A percentile compares a stretch with the other conserved stretches of the same genome.
phyloP scores from a whole-genome alignment of 2,329 filamentous ascomycete species.

The Aspergillus phoenicis region DNA sequence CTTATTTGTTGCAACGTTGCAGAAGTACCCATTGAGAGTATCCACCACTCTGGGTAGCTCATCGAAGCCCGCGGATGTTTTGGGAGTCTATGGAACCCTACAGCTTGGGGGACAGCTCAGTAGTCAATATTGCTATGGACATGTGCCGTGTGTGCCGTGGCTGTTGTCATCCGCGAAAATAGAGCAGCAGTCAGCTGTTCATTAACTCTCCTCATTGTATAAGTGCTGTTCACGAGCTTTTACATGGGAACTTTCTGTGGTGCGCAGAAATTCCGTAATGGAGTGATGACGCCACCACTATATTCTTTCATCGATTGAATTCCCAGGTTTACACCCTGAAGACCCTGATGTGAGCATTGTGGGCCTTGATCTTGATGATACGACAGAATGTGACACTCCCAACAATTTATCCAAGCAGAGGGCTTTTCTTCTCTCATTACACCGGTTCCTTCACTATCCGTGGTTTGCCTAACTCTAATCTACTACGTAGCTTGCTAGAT shows the following conservation, averaged over 20 bases:
- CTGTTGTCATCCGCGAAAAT: neutral
- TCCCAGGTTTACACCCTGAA: conserved; percentile 1
- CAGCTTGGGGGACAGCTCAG: neutral
- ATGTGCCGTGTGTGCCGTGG: neutral
- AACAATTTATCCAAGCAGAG: conserved; percentile 11
- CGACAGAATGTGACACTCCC: conserved; percentile 33
- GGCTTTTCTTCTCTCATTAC: conserved; percentile 9
- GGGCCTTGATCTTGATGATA: conserved; percentile 26
- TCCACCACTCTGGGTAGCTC: conserved; percentile 17
- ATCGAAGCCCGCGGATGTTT: neutral
- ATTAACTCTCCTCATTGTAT: neutral
- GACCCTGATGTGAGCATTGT: conserved; percentile 15
- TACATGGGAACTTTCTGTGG: neutral
- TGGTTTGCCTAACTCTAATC: conserved; percentile 11
- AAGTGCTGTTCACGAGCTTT: neutral
- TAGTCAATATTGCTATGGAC: neutral
- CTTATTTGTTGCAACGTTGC: conserved; percentile 14
- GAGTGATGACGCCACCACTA: conserved; percentile 22
- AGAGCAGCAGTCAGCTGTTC: neutral
- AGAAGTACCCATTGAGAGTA: conserved; percentile 1
- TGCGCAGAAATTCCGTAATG: neutral
- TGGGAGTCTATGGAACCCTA: neutral
- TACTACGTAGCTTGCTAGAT: conserved; percentile 19
- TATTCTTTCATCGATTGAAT: neutral
- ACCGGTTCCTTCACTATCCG: conserved; percentile 24